Conservation (phyloP, 1,284 basidiomycete genomes). For the Puccinia coronata region DNA sequence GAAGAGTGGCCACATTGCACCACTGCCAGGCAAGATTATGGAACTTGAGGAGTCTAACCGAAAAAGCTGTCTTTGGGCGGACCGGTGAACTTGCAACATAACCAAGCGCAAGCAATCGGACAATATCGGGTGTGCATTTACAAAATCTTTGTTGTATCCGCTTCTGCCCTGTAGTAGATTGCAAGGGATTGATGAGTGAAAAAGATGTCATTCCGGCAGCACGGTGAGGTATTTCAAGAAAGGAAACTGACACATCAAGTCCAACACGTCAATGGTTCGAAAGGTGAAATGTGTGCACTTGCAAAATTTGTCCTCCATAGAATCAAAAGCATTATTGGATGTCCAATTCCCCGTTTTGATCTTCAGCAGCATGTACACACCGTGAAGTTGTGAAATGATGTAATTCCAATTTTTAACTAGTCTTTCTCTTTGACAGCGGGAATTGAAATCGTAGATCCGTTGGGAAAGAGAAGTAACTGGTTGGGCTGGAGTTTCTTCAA, state of each 20-base stretch:
- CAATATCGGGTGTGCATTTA: neutral
- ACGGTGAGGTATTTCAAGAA: neutral
- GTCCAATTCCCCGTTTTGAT: slow-evolving; percentile 18
- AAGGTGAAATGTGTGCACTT: neutral
- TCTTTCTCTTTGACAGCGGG: neutral
- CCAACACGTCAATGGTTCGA: neutral
- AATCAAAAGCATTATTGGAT: neutral
- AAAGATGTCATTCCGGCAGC: neutral
- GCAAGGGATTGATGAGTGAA: too few relatives aligned
- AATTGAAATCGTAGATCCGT: neutral
- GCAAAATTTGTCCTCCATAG: neutral
- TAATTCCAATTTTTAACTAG: neutral
- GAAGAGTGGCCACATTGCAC: neutral
- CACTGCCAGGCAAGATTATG: slow-evolving; percentile 26
- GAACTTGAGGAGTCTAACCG: slow-evolving; percentile 3
- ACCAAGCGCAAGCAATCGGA: neutral
- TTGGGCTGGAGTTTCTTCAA: neutral
- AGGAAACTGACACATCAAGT: slow-evolving; percentile 6
- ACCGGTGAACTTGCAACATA: neutral
- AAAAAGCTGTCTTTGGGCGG: slow-evolving; percentile 13
- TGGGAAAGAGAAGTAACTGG: neutral
- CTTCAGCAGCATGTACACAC: slow-evolving; percentile 4
- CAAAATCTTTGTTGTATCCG: neutral
- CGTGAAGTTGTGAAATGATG: neutral
- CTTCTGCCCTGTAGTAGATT: slow-evolving; percentile 4